Evolutionary conservation across 768 basidiomycete genomes (phyloP), one percentile per base, ranked within the genome.

Genomic region (Fistulinella prunicolor): DNA sequence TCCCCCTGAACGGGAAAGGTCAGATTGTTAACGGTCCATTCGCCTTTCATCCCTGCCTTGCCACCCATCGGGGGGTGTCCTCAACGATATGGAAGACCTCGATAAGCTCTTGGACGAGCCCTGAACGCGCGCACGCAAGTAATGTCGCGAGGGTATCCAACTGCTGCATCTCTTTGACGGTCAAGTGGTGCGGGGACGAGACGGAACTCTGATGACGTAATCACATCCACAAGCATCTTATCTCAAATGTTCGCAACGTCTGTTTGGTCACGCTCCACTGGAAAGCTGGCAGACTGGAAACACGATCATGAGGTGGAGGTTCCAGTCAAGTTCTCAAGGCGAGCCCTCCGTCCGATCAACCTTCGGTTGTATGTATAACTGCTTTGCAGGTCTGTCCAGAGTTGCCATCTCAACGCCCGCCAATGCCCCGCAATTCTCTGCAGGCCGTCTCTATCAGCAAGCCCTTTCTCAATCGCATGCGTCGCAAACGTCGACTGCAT

Each of bases 1-100:
- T 92, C 90, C 6, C 88, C 89, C 0, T 88, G 89, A 0, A 91
- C 87, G 24, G 89, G 90, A 9, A 93, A 64, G 9, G 88, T 84
- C 39, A 91, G 63, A 46, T 84, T 85, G 0, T 88, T 86, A 46
- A 93, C 89, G 0, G 84, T 89, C 89, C 89, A 91, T 58, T 91
- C 86, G 2, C 86, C 86, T 58, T 82, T 10, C 84, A 81, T 0
- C 87, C 87, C 1, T n/a, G 83, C 81, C 50, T 83, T 85, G 2
- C 81, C 84, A 6, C 86, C 86, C 3, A 89, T 73, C 0, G 86
- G 81, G 6, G 88, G 86, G 3, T 86, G 70, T 2, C 89, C 88
- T 1, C 85, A 63, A 91, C 84, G 4, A 88, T 86, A 20, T 88
- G 82, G 67, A 93, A 91, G 0, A 91, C 90, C 44, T 91, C 87